A percentile compares a stretch with the other conserved stretches of the same genome.
Evolutionary conservation across 2,329 filamentous ascomycete species (phyloP).

Genomic region (Pestalotiopsis fici): DNA sequence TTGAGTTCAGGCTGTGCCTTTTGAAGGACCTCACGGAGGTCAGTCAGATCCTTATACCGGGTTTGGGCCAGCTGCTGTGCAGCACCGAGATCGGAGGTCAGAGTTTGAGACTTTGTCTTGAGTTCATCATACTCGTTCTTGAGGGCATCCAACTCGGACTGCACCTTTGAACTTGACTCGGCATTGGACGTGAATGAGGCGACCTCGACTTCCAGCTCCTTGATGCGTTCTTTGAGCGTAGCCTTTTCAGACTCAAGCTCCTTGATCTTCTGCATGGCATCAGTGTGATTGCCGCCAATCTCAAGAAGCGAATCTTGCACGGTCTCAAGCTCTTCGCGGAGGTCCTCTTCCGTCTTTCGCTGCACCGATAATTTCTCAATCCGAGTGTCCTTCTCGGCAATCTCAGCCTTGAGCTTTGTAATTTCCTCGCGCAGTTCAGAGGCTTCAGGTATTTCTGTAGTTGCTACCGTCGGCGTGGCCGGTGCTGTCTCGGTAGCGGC

Average conservation of each 20-base stretch:
- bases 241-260: conserved; percentile 69
- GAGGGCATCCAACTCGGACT: conserved; percentile 59
- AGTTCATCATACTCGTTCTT: conserved; percentile 65
- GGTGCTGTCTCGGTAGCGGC: conserved; percentile 37
- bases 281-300: conserved; percentile 82
- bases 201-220: conserved; percentile 72
- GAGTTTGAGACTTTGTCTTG: conserved; percentile 65
- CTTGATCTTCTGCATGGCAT: conserved; percentile 77
- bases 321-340: conserved; percentile 83
- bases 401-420: conserved; percentile 49
- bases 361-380: conserved; percentile 73
- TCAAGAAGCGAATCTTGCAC: conserved; percentile 77
- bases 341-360: conserved; percentile 73
- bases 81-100: conserved; percentile 83
- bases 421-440: conserved; percentile 50
- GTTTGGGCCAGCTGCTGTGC: conserved; percentile 84
- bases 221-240: conserved; percentile 63
- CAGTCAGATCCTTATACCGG: conserved; percentile 84
- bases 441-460: conserved; percentile 25
- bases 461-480: conserved; percentile 33
- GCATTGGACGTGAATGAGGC: conserved; percentile 33
- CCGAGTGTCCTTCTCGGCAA: conserved; percentile 67
- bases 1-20: conserved; percentile 87
- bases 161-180: conserved; percentile 54
- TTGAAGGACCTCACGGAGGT: conserved; percentile 76